Base-by-base conservation (phyloP, 31 red algal species). In the Endocladia muricata region DNA sequence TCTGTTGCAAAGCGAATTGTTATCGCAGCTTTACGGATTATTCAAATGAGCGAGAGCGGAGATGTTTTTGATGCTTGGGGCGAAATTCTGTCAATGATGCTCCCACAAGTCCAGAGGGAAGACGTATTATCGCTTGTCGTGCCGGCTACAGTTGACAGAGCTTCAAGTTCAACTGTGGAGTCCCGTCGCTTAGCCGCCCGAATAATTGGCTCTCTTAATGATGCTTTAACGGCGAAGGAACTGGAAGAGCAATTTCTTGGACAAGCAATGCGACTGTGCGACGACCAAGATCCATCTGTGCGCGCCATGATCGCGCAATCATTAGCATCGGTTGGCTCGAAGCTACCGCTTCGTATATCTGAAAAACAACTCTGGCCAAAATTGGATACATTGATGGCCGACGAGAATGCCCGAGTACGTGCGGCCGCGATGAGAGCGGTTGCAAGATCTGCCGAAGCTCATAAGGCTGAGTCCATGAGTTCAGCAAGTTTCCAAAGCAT, bases 61-160 rank as follows among this genome's bases (percentile, higher is more conserved):
- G 84, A 89, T 64, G 86, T 94, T 6, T 94, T 94, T 61, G 92
- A 94, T 72, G 92, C 85, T 4, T 94, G 92, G 92, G 92, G 92
- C 29, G 92, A 94, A 42, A 94, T 94, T 48, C 78, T 94, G 25
- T 88, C 92, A 15, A 94, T 94, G 84, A 88, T 94, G 78, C 61
- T 94, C 22, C 92, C 92, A n/a, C 92, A 94, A 57, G 77, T 94
- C 47, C 64, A 79, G 62, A 67, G 81, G 37, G 84, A 88, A 19
- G 84, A 94, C 37, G 92, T 88, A 13, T 73, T 79, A 64, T 56
- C 59, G 17, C 68, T 87, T 43, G 81, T 94, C 13, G 83, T 94
- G 25, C 92, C 92, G 51, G 90, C 90, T 23, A 86, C 83, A 29
- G 73, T 83, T 3, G 90, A 85, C 64, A 60, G 90, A 36, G 90